Evolutionary conservation across 805 yeast genomes (phyloP).

Genomic region (Priceomyces carsonii): DNA sequence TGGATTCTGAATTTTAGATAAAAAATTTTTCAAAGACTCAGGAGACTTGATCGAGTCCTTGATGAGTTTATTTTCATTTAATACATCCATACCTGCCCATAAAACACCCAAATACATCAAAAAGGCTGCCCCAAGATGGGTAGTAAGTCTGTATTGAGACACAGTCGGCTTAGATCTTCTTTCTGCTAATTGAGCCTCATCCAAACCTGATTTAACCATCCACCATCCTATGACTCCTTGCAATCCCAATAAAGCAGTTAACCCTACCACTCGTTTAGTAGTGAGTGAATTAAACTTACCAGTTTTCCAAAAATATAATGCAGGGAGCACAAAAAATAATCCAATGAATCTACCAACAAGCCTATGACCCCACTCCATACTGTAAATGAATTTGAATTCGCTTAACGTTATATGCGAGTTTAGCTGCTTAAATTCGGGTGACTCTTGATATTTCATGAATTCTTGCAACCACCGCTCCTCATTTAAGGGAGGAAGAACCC

Average conservation of each 20-base stretch:
- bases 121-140: conserved; percentile 94
- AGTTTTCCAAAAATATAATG: conserved; percentile 71
- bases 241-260: conserved; percentile 77
- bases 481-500: conserved; percentile 83
- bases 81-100: conserved; percentile 83
- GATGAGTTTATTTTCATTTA: conserved; percentile 70
- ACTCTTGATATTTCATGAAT: conserved; percentile 73
- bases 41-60: conserved; percentile 51
- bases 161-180: conserved; percentile 96
- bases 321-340: conserved; percentile 77
- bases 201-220: conserved; percentile 98
- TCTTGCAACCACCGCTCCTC: conserved; percentile 85
- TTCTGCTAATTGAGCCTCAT: conserved; percentile 71
- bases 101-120: conserved; percentile 83
- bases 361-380: conserved; percentile 98
- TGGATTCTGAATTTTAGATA: conserved; percentile 63
- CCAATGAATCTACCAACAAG: conserved; percentile 92
- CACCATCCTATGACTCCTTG: conserved; percentile 99
- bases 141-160: conserved; percentile 89
- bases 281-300: conserved; percentile 67
- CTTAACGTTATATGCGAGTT: conserved; percentile 88
- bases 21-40: conserved; percentile 48
- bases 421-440: conserved; percentile 89
- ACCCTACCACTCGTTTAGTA: conserved; percentile 65
- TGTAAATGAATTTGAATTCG: conserved; percentile 91